A percentile compares a stretch with the other conserved stretches of the same genome.
Evolutionary conservation across 2,329 filamentous ascomycete species (phyloP).

Genomic region (Beauveria rudraprayagi): DNA sequence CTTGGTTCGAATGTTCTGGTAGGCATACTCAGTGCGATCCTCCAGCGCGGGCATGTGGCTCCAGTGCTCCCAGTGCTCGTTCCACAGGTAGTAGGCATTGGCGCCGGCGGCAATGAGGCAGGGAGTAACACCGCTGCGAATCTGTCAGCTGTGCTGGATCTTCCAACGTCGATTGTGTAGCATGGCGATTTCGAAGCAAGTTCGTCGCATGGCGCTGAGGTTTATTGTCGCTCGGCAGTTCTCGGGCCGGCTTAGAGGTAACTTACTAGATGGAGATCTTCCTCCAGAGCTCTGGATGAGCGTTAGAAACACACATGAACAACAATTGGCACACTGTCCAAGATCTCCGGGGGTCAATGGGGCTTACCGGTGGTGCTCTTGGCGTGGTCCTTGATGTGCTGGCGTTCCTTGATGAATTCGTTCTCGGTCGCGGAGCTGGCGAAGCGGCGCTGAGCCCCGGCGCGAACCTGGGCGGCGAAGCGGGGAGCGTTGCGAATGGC

Average conservation of each 20-base stretch:
- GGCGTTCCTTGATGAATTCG: slow-evolving; percentile 86
- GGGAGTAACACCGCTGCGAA: slow-evolving; percentile 63
- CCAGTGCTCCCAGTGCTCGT: slow-evolving; percentile 96
- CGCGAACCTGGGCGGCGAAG: slow-evolving; percentile 51
- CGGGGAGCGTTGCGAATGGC: slow-evolving; percentile 56
- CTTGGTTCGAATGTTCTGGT: slow-evolving; percentile 96
- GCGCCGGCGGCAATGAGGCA: slow-evolving; percentile 59
- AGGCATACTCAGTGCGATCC: slow-evolving; percentile 88
- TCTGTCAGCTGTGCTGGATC: slow-evolving; percentile 17
- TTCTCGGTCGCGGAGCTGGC: slow-evolving; percentile 73
- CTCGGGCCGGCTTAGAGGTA: slow-evolving; percentile 12
- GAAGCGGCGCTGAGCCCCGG: slow-evolving; percentile 60
- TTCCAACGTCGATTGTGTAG: background rate
- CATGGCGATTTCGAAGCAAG: background rate
- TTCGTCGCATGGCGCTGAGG: slow-evolving; percentile 18
- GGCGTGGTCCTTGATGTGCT: slow-evolving; percentile 86
- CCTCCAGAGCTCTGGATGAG: slow-evolving; percentile 71
- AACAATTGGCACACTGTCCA: slow-evolving; percentile 15
- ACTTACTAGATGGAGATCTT: slow-evolving; percentile 95
- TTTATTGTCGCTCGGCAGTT: background rate
- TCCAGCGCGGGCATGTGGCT: slow-evolving; percentile 75
- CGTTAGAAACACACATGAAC: slow-evolving; percentile 23
- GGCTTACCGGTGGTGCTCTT: slow-evolving; percentile 70
- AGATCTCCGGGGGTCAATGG: background rate
- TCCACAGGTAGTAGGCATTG: slow-evolving; percentile 90